phyloP scores from a whole-genome alignment of 2,329 filamentous ascomycete species.

The Curvularia sp. region DNA sequence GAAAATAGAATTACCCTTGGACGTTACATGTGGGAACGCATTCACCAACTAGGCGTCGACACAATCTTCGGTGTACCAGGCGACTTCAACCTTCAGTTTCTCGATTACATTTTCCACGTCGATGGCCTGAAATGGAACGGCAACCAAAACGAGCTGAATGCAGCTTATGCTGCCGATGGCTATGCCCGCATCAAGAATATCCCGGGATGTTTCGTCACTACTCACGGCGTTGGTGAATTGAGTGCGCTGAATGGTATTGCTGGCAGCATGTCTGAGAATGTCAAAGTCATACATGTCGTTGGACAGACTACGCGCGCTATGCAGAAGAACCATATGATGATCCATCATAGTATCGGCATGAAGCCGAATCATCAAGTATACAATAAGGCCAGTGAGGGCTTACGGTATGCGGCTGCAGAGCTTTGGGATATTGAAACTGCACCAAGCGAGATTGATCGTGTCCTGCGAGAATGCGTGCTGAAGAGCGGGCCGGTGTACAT shows the following conservation, averaged over 20 bases:
- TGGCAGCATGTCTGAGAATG: conserved; percentile 53
- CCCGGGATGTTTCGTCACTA: conserved; percentile 61
- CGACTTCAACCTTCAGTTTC: conserved; percentile 56
- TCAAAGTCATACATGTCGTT: conserved; percentile 56
- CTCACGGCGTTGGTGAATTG: conserved; percentile 65
- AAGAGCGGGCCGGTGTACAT: conserved; percentile 55
- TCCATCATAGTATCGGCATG: conserved; percentile 54
- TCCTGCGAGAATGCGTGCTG: conserved; percentile 53
- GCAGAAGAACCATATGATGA: conserved; percentile 55
- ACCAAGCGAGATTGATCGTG: conserved; percentile 53
- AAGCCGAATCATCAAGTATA: conserved; percentile 54
- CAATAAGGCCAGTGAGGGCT: conserved; percentile 48
- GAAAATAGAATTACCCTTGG: conserved; percentile 49
- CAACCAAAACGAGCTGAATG: conserved; percentile 66
- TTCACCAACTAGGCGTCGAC: conserved; percentile 51
- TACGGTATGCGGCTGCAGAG: conserved; percentile 51
- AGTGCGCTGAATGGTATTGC: conserved; percentile 56
- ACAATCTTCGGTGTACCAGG: conserved; percentile 55
- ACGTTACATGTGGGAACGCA: conserved; percentile 53
- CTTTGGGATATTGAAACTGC: conserved; percentile 51
- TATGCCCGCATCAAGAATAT: conserved; percentile 63
- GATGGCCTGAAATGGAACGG: conserved; percentile 56
- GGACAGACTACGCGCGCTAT: conserved; percentile 53
- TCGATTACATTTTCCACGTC: conserved; percentile 53
- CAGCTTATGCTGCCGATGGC: conserved; percentile 64